phyloP scores from a whole-genome alignment of 257 asterid species.

The Plantago major region DNA sequence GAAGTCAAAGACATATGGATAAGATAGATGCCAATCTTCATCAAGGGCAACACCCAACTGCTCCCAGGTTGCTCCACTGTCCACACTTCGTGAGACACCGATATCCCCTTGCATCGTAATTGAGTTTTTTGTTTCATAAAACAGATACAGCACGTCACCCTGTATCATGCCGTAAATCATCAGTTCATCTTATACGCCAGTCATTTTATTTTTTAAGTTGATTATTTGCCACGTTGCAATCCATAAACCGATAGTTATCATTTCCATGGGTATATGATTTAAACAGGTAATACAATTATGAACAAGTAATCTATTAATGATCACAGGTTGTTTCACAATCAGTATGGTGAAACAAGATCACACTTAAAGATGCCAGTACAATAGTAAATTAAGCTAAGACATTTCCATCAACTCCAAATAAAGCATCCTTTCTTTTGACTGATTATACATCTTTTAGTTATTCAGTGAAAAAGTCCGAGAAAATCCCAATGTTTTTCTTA shows the following conservation, averaged over 20 bases:
- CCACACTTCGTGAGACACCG: conserved; percentile 79
- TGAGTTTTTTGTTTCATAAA: conserved; percentile 81
- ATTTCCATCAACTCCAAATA: no score
- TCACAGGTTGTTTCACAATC: no score
- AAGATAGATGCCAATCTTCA: conserved; percentile 99
- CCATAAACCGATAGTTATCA: background rate
- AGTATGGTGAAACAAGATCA: no score
- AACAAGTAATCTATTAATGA: no score
- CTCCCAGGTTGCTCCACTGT: conserved; percentile 91
- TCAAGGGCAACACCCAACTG: conserved; percentile 85
- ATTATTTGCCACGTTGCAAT: background rate
- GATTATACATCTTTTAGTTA: no score
- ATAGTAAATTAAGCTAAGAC: no score
- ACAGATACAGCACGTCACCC: conserved; percentile 72
- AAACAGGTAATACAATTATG: no score
- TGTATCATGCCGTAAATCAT: conserved; percentile 33
- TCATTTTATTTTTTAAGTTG: background rate
- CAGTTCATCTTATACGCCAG: conserved; percentile 14
- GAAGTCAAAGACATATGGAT: conserved; percentile 85
- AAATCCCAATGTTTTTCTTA: no score
- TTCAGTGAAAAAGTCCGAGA: no score
- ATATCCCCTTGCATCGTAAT: conserved; percentile 93
- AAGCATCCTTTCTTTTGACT: no score
- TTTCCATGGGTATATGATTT: no score
- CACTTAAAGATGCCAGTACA: no score